phyloP scores from a whole-genome alignment of 164 flowering plant species.

The Vitis rotundifolia region DNA sequence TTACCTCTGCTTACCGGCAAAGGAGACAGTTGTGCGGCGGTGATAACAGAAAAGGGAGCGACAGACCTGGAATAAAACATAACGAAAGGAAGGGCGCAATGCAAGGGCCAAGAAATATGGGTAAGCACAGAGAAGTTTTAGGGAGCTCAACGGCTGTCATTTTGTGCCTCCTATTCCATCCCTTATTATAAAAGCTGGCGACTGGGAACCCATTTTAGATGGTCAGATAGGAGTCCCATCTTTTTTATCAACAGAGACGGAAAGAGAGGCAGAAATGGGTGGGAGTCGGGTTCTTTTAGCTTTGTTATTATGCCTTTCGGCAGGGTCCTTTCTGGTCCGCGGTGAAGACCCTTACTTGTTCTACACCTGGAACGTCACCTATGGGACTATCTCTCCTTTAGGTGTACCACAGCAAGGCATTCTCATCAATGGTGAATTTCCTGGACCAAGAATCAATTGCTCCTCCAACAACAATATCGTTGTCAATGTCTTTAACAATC shows the following conservation, averaged over 20 bases:
- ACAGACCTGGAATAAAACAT: too few species aligned
- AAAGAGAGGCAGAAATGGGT: conserved; percentile 4
- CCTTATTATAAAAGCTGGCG: too few species aligned
- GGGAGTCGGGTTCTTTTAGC: conserved; percentile 8
- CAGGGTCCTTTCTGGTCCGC: conserved; percentile 11
- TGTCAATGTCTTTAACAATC: conserved; percentile 58
- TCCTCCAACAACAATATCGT: conserved; percentile 60
- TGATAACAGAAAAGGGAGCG: too few species aligned
- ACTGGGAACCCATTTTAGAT: too few species aligned
- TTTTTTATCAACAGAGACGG: neutral
- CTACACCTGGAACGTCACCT: conserved; percentile 54
- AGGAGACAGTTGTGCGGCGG: neutral
- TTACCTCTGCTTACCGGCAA: too few species aligned
- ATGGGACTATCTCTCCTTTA: conserved; percentile 54
- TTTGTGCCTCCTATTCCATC: neutral
- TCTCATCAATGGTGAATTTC: conserved; percentile 61
- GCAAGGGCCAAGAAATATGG: conserved; percentile 11
- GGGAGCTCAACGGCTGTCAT: neutral
- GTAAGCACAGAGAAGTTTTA: neutral
- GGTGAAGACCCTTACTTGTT: conserved; percentile 52
- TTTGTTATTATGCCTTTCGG: conserved; percentile 25
- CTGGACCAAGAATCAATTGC: conserved; percentile 58
- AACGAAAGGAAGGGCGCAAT: conserved; percentile 12
- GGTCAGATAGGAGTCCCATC: too few species aligned
- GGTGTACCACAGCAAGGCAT: conserved; percentile 62